Conservation (phyloP, 2,329 filamentous ascomycete species). For the Phyllosticta citriasiana region DNA sequence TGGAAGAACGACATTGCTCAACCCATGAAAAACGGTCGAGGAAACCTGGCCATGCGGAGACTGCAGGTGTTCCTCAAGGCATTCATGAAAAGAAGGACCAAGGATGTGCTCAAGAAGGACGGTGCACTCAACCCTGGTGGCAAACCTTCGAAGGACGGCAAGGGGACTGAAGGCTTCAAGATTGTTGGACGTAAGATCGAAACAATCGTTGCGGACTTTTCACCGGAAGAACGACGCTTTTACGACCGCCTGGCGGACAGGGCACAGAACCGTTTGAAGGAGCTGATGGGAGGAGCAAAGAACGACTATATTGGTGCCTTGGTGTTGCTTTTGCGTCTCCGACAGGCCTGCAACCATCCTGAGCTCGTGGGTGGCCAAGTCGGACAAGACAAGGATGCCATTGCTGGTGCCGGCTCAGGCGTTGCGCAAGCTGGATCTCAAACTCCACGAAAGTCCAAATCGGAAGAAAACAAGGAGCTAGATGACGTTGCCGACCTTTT, state of each 20-base stretch:
- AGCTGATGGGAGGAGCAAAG: conserved; percentile 73
- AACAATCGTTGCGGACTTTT: conserved; percentile 67
- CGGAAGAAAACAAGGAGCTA: conserved; percentile 53
- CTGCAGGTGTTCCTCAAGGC: conserved; percentile 77
- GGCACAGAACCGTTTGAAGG: conserved; percentile 75
- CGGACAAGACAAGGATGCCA: conserved; percentile 75
- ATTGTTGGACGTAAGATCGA: conserved; percentile 87
- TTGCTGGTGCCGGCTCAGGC: conserved; percentile 40
- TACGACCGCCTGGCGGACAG: conserved; percentile 76
- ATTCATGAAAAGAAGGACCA: conserved; percentile 98
- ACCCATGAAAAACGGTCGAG: conserved; percentile 82
- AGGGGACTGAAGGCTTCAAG: conserved; percentile 59
- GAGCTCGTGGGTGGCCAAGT: conserved; percentile 78
- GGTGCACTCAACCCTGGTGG: conserved; percentile 70
- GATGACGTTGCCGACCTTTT: conserved; percentile 81
- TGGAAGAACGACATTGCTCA: conserved; percentile 89
- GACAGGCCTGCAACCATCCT: conserved; percentile 92
- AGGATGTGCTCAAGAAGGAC: conserved; percentile 86
- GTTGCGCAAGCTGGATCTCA: conserved; percentile 15
- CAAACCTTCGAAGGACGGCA: conserved; percentile 46
- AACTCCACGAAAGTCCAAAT: conserved; percentile 30
- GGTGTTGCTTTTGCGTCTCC: conserved; percentile 77
- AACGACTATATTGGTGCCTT: conserved; percentile 90
- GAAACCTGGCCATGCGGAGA: conserved; percentile 77
- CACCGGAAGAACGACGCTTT: conserved; percentile 69